Base-by-base conservation (phyloP, 139 green algal species). In the Haematococcus sp. region DNA sequence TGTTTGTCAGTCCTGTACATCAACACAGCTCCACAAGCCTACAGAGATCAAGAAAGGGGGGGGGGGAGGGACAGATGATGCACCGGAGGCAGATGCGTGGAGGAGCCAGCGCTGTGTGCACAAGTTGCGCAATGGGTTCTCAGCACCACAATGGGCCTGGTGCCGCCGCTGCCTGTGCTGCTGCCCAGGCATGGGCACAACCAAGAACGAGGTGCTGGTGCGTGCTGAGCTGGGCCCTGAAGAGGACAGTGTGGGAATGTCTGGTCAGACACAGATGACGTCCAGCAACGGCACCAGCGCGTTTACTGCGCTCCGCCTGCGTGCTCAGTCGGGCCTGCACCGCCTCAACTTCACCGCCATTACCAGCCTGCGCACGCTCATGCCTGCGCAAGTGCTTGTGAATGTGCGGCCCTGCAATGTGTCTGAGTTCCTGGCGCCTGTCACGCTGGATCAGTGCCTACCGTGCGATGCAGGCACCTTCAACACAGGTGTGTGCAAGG, bases 381-480 rank as follows among this genome's bases (percentile, higher is more conserved):
- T 20, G 54, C 23, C 4, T 34, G 27, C 11, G 15, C 34, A 67
- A 34, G 20, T 75, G 54, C 40, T 43, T 13, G 55, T 75, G 13
- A 68, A 68, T n/a, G 55, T 75, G 55, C 54, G 69, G 7, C 69
- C 69, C 15, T 75, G 69, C 55, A 5, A 25, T 35, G 65, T 75
- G 3, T 56, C 54, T 54, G 69, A 75, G 69, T 68, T 65, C 34
- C 69, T 75, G 1, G 32, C 35, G 0, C 69, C 69, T 11, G 40
- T 49, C 69, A 61, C 70, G 23, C 58, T 69, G 58, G 70, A 69
- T 55, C 69, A 75, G 55, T 76, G 70, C 58, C 35, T 76, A 25
- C 35, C 40, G 35, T 76, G 56, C 70, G 35, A n/a, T 32, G 55
- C 58, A 25, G 70, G 70, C 58, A 60, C 56, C 55, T 76, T 51